These are phyloP conservation scores for Trichoderma parareesei DNA, from an alignment of 495 filamentous ascomycete species.

Conservation along the genomic window DNA sequence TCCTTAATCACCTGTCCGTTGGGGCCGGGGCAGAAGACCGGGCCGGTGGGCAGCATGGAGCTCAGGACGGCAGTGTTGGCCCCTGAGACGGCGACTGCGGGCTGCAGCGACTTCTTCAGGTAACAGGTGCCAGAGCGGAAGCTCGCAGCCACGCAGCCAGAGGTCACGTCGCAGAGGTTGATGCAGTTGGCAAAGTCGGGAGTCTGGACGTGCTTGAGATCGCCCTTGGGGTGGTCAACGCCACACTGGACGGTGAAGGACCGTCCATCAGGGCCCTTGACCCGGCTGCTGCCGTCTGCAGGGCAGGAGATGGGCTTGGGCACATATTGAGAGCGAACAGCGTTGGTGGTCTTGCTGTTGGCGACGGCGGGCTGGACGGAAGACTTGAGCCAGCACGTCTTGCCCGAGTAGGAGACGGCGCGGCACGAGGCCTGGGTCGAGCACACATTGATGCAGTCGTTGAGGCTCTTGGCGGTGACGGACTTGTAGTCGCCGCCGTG, in stretches of 20 bases:
- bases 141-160: not conserved
- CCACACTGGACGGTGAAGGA: not conserved
- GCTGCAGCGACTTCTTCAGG: not conserved
- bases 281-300: not conserved
- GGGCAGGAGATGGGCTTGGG: not conserved
- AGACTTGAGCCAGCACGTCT: not conserved
- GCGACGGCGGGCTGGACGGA: not conserved
- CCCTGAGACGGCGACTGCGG: not conserved
- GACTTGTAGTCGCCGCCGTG: not conserved
- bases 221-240: not conserved
- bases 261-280: not conserved
- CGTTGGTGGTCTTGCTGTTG: not conserved
- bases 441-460: slow-evolving; percentile 1
- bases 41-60: not conserved
- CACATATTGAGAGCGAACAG: not conserved
- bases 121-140: not conserved
- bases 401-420: not conserved
- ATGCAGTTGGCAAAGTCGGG: slow-evolving; percentile 5
- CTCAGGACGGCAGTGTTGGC: not conserved
- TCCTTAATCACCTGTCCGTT: not conserved
- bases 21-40: not conserved
- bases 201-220: not conserved
- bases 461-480: not conserved
- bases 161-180: not conserved
- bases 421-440: not conserved